Percentiles rank a stretch among this genome's conserved stretches.
These are phyloP conservation scores for Pythium plurisporium DNA, from an alignment of 352 stramenopile species.

Conservation along the genomic window DNA sequence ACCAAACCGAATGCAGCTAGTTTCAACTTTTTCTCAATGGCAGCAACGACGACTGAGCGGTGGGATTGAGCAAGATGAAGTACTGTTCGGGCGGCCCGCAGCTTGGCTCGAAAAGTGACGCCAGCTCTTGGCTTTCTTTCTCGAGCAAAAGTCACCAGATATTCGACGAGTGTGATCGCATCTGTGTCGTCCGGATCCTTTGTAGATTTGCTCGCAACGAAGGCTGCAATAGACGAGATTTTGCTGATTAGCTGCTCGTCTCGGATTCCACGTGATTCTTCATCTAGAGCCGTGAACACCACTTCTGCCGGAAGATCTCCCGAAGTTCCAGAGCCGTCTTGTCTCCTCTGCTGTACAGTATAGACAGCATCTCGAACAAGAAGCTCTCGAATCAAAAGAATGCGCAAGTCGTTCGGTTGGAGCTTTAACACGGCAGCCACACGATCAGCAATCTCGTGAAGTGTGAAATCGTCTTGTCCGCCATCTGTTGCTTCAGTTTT, in stretches of 20 bases:
- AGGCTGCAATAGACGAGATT: slow-evolving; percentile 17
- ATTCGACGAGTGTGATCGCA: slow-evolving; percentile 20
- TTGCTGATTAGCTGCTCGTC: slow-evolving; percentile 25
- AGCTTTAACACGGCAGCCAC: slow-evolving; percentile 20
- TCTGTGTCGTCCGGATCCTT: not conserved
- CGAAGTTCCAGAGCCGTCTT: not conserved
- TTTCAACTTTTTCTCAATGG: slow-evolving; percentile 21
- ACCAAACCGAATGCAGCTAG: slow-evolving; percentile 14
- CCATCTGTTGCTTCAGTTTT: not conserved
- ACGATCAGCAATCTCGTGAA: slow-evolving; percentile 24
- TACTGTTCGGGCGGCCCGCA: slow-evolving; percentile 22
- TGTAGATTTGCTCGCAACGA: slow-evolving; percentile 3
- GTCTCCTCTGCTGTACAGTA: not conserved
- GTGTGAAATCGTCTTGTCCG: not conserved
- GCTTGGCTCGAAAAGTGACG: slow-evolving; percentile 36
- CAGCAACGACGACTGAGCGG: slow-evolving; percentile 7
- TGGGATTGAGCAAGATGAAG: slow-evolving; percentile 26
- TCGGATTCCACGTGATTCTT: slow-evolving; percentile 16
- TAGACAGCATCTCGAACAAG: slow-evolving; percentile 26
- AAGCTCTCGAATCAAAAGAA: slow-evolving; percentile 25
- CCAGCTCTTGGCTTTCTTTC: slow-evolving; percentile 27
- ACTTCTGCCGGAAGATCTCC: not conserved
- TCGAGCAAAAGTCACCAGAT: slow-evolving; percentile 19
- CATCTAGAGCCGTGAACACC: slow-evolving; percentile 18
- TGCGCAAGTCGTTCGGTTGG: slow-evolving; percentile 13